A percentile compares a stretch with the other conserved stretches of the same genome.
Conservation (phyloP, 345 rosid species). For the Draba incana region DNA sequence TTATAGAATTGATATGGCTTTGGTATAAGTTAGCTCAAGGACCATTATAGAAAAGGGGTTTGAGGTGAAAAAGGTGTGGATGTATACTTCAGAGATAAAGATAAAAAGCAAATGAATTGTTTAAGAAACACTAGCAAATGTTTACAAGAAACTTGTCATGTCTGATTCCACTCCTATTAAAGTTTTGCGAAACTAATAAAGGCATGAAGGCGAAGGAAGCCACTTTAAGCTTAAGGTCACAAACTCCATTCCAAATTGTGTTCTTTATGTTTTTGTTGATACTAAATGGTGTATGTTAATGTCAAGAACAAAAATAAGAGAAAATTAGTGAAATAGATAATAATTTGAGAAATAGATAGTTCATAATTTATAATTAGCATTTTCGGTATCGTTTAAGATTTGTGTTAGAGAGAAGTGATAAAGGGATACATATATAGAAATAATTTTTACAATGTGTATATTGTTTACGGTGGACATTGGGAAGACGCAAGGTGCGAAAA, state of each 20-base stretch:
- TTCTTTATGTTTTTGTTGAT: background rate
- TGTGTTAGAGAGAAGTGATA: no score
- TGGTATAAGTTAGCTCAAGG: slow-evolving; percentile 19
- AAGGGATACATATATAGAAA: no score
- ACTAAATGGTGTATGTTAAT: no score
- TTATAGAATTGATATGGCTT: slow-evolving; percentile 7
- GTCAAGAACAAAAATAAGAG: no score
- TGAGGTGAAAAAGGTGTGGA: background rate
- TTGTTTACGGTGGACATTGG: no score
- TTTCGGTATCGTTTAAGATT: no score
- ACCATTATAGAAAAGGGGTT: slow-evolving; percentile 14
- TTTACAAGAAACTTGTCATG: slow-evolving; percentile 57
- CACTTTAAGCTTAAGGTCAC: slow-evolving; percentile 16
- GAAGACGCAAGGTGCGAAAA: no score
- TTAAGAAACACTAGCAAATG: slow-evolving; percentile 52
- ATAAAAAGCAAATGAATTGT: slow-evolving; percentile 69
- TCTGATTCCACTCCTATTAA: slow-evolving; percentile 53
- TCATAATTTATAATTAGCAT: no score
- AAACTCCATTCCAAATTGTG: slow-evolving; percentile 31
- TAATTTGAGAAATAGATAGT: no score
- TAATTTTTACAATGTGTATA: no score
- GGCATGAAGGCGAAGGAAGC: slow-evolving; percentile 31
- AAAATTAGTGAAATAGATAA: no score
- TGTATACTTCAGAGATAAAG: slow-evolving; percentile 54
- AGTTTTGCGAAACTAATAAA: slow-evolving; percentile 1